These are phyloP conservation scores for Dryas drummondii DNA, from an alignment of 306 rosid species.

Conservation along the genomic window DNA sequence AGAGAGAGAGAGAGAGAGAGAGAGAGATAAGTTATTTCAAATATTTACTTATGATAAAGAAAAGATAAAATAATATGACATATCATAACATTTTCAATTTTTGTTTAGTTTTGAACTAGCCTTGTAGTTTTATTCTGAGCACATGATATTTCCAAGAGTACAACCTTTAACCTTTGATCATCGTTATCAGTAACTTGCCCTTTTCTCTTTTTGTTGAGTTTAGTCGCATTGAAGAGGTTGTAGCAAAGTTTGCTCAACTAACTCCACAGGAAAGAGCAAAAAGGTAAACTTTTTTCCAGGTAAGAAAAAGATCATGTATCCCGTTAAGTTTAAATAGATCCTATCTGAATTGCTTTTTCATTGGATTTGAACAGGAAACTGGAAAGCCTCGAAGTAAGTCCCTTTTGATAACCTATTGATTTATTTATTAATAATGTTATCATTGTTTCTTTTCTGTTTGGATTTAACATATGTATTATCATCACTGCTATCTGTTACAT, in stretches of 20 bases:
- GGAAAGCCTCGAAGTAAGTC: constrained; percentile 85
- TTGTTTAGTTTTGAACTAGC: neutral
- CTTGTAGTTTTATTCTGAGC: neutral
- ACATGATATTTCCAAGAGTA: neutral
- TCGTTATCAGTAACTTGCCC: neutral
- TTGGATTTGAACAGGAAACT: constrained; percentile 63
- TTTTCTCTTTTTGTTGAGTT: constrained; percentile 21
- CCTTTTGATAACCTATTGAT: constrained; percentile 19
- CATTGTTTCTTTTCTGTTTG: neutral
- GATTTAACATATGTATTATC: neutral
- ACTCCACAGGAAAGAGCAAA: constrained; percentile 82
- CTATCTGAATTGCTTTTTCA: constrained; percentile 23
- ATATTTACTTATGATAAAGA: neutral
- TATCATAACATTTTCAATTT: neutral
- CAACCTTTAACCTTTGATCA: neutral
- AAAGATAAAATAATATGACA: neutral
- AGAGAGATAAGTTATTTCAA: too few species aligned
- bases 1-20: too few species aligned
- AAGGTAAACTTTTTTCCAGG: constrained; percentile 39
- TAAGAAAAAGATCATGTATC: neutral
- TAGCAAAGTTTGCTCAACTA: constrained; percentile 70
- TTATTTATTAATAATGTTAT: constrained; percentile 4
- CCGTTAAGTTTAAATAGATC: neutral
- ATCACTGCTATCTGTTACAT: constrained; percentile 9
- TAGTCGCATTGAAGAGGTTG: constrained; percentile 68